Conservation (phyloP, 805 yeast species). For the Saturnispora galanensis region DNA sequence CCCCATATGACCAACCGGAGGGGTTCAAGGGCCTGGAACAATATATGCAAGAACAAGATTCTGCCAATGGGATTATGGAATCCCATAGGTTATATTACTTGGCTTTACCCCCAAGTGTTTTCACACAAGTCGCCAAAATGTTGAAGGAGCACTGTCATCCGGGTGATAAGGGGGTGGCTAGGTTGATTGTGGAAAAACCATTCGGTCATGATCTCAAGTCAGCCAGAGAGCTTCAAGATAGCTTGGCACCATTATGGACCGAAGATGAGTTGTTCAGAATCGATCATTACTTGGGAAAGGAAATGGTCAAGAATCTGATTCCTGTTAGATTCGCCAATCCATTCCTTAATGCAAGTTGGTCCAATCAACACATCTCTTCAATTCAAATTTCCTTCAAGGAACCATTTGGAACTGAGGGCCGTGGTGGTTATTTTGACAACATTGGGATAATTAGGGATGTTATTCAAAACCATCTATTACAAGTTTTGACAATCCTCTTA, state of each 20-base stretch:
- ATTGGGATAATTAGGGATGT: conserved; percentile 97
- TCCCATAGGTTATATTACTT: conserved; percentile 83
- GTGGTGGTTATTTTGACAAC: conserved; percentile 95
- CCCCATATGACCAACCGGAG: conserved; percentile 70
- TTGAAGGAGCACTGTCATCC: conserved; percentile 63
- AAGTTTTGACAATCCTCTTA: conserved; percentile 80
- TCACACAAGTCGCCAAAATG: conserved; percentile 66
- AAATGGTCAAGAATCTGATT: conserved; percentile 89
- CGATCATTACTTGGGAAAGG: conserved; percentile 96
- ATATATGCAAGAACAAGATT: conserved; percentile 52
- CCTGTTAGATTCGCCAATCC: conserved; percentile 88
- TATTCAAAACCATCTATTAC: conserved; percentile 94
- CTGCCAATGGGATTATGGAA: conserved; percentile 30
- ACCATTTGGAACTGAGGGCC: conserved; percentile 97
- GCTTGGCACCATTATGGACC: conserved; percentile 74
- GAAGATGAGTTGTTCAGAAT: conserved; percentile 93
- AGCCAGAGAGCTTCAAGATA: conserved; percentile 65
- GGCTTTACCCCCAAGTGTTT: conserved; percentile 92
- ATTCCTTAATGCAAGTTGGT: conserved; percentile 84
- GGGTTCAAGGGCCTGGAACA: conserved; percentile 56
- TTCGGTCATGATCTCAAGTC: conserved; percentile 86
- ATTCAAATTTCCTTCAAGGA: conserved; percentile 93
- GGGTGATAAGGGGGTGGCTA: conserved; percentile 51
- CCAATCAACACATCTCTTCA: conserved; percentile 62
- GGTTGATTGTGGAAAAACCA: conserved; percentile 93